Conservation (phyloP, 2,329 filamentous ascomycete species). For the Blastomyces parvus region DNA sequence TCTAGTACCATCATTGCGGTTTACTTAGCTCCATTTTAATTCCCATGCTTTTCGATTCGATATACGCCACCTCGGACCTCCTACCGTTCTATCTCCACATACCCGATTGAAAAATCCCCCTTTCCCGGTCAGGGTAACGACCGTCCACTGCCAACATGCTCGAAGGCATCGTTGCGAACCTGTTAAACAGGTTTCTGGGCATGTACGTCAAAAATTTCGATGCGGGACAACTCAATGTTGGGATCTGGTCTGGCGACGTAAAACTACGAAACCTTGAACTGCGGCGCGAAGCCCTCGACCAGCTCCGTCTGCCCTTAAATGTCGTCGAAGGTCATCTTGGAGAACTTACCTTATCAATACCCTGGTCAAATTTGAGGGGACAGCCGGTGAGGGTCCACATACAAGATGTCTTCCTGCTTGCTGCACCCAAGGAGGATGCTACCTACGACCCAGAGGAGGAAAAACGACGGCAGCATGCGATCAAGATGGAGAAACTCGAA, state of each 20-base stretch:
- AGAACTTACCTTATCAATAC: slow-evolving; percentile 82
- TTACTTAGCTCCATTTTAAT: slow-evolving; percentile 8
- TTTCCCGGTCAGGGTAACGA: slow-evolving; percentile 63
- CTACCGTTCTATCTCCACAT: slow-evolving; percentile 2
- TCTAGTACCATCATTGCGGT: background rate
- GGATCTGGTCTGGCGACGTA: slow-evolving; percentile 98
- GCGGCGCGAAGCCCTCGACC: slow-evolving; percentile 87
- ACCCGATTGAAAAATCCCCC: slow-evolving; percentile 14
- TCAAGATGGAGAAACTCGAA: slow-evolving; percentile 98
- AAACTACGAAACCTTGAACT: slow-evolving; percentile 89
- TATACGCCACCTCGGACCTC: background rate
- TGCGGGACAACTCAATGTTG: slow-evolving; percentile 92
- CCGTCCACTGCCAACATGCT: slow-evolving; percentile 64
- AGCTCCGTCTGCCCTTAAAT: slow-evolving; percentile 92
- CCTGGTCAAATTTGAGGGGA: slow-evolving; percentile 92
- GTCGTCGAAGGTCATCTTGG: slow-evolving; percentile 93
- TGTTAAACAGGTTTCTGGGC: slow-evolving; percentile 98
- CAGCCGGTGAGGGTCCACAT: slow-evolving; percentile 92
- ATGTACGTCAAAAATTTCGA: slow-evolving; percentile 99
- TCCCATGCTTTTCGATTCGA: slow-evolving; percentile 5
- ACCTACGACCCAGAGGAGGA: slow-evolving; percentile 92
- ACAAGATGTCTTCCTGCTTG: slow-evolving; percentile 91
- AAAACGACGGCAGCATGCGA: slow-evolving; percentile 69
- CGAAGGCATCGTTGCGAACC: slow-evolving; percentile 89
- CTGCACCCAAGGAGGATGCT: slow-evolving; percentile 89